Evolutionary conservation across 2,329 filamentous ascomycete species (phyloP).

Genomic region (Cordyceps fumosorosea): DNA sequence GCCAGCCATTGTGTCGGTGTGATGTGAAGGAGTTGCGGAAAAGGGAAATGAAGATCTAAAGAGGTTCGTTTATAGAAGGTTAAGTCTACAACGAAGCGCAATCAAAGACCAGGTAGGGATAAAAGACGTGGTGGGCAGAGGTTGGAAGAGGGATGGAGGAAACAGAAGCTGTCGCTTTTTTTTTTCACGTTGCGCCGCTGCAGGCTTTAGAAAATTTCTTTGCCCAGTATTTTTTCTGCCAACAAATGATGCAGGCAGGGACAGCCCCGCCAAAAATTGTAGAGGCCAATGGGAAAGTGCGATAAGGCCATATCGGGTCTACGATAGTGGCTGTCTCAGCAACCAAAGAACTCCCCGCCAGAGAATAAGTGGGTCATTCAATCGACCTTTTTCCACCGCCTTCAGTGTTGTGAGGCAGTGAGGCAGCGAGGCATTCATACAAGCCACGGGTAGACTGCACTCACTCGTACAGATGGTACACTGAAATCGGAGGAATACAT

Average conservation of each 20-base stretch:
- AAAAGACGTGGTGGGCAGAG: not conserved
- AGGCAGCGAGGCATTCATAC: not conserved
- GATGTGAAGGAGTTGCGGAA: constrained; percentile 12
- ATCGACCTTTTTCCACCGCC: not conserved
- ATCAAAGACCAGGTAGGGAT: not conserved
- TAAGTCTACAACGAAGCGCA: constrained; percentile 2
- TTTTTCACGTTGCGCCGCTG: constrained; percentile 3
- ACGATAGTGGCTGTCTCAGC: constrained; percentile 12
- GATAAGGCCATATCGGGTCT: constrained; percentile 9
- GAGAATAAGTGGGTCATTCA: not conserved
- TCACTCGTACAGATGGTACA: too few relatives aligned
- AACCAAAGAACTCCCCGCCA: constrained; percentile 9
- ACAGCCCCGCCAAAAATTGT: not conserved
- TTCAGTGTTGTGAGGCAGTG: not conserved
- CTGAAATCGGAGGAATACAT: too few relatives aligned
- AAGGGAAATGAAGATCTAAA: not conserved
- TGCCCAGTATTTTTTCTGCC: constrained; percentile 12
- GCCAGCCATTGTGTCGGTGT: constrained; percentile 43
- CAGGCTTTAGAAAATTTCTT: constrained; percentile 8
- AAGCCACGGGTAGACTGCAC: too few relatives aligned
- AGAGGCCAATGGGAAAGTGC: not conserved
- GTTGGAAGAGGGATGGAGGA: constrained; percentile 6
- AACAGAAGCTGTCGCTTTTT: constrained; percentile 10
- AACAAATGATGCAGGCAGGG: not conserved
- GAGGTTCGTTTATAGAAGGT: not conserved